Base-by-base conservation (phyloP, 164 flowering plant species). In the Liquidambar formosana region DNA sequence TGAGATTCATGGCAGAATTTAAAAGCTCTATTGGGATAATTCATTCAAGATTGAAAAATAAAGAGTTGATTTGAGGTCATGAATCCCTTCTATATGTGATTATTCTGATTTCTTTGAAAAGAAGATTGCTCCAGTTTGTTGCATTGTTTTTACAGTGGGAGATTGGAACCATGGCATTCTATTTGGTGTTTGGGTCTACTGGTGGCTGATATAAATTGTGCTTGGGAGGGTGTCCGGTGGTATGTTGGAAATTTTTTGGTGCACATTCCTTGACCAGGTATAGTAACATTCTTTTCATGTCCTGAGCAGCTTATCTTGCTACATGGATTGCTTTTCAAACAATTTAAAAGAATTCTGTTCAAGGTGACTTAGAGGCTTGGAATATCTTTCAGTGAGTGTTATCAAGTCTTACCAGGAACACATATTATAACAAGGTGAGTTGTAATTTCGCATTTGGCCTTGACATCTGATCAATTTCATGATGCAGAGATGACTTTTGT, bases 11-110 rank as follows among this genome's bases (percentile, higher is more conserved):
- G 25, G 66, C 49, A 52, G 61, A 68, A 56, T 61, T 62, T 57
- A 18, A 63, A 12, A 65, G 2, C 56, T 68, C 57, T 71, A 62
- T 46, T 49, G 51, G 44, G 14, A 57, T 47, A 13, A 45, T 73
- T 73, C 67, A 45, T 72, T 72, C 56, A 49, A 54, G 53, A 53
- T 28, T 21, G 59, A 25, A 54, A 67, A 67, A 73, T 66, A 61
- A 71, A 63, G 38, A 25, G 48, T 49, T 45, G 13, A 21, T 65
- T 62, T 61, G 66, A 14, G 43, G 25, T 59, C 46, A 28, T 54
- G 57, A 46, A 15, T 46, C 14, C 16, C 16, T 46, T 46, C 15
- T 0, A 28, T 57, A 57, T 26, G 18, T 57, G 3, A 57, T 23
- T 8, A 22, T 16, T 60, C 46, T 60, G 23, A 33, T 38, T 60